Evolutionary conservation across 2,329 filamentous ascomycete species (phyloP), one percentile per base, ranked within the genome.

Genomic region (Aquanectria penicillioides): DNA sequence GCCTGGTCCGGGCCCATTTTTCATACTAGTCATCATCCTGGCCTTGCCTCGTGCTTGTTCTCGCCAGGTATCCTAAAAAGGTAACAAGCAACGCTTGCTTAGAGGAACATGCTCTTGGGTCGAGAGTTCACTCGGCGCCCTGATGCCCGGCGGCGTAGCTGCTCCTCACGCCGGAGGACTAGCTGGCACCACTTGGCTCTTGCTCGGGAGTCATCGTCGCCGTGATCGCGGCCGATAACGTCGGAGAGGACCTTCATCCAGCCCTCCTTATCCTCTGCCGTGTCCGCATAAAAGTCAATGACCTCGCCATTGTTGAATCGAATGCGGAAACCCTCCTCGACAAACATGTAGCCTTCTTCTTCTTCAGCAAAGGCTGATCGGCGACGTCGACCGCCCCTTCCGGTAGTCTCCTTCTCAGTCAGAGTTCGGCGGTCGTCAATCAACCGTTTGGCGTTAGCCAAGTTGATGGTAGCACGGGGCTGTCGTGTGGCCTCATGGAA

Each of bases 311-410:
- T 99, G 74, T 92, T 96, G 78, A 99, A 99, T 57, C 94, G 93
- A 74, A 99, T 97, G 34, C 95, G 92, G 89, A 99, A 99, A 3
- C 95, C 95, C 75, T 99, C 95, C 76, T 99, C 95, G 50, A 99
- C 94, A 75, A 99, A 99, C 91, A 97, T 97, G 81, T 99, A 99
- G 36, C 95, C 95, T 74, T 99, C 95, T 78, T 99, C 95, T 66
- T 99, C 95, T 76, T 98, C 95, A 2, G 94, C 94, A 75, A 99
- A 99, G 10, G 92, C 95, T 28, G 94, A 97, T 75, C 96, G 93
- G 54, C 95, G 90, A 37, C 95, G 90, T 67, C 88, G 89, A 54
- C 93, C 92, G 63, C 86, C 86, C 73, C 89, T 91, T 56, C 89
- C 90, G 12, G 85, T 88, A 1, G 89, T 92, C 72, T 96, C 92